Conservation (phyloP, 306 rosid genomes). For the Cajanus cajan region DNA sequence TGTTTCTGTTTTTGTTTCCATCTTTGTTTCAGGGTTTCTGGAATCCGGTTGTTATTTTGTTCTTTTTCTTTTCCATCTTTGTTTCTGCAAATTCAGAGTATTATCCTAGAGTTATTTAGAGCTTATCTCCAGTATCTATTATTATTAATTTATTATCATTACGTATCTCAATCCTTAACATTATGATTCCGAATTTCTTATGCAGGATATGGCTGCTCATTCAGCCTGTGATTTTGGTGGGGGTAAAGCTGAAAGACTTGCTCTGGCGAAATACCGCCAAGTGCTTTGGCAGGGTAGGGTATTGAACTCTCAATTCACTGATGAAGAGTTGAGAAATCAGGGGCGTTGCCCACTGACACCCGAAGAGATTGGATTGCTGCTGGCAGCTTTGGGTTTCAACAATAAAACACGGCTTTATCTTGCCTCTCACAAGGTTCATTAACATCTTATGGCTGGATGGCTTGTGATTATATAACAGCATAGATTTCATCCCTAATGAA, state of each 20-base stretch:
- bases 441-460: background rate
- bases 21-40: background rate
- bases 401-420: slow-evolving; percentile 86
- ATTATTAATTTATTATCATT: background rate
- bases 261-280: slow-evolving; percentile 91
- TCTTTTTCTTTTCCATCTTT: background rate
- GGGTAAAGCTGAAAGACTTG: slow-evolving; percentile 88
- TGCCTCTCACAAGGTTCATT: slow-evolving; percentile 94
- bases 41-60: background rate
- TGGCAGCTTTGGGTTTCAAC: slow-evolving; percentile 93
- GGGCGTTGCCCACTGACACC: slow-evolving; percentile 99
- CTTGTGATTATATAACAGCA: slow-evolving; percentile 13
- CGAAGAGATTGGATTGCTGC: slow-evolving; percentile 92
- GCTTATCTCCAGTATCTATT: background rate
- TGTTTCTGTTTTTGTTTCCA: too few species aligned
- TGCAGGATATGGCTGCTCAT: slow-evolving; percentile 99
- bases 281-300: slow-evolving; percentile 98
- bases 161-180: background rate
- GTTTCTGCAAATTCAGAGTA: background rate
- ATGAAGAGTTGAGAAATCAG: slow-evolving; percentile 88
- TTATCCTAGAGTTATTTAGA: background rate
- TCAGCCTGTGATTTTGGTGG: slow-evolving; percentile 99
- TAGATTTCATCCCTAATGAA: slow-evolving; percentile 18
- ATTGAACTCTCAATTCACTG: slow-evolving; percentile 82
- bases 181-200: slow-evolving; percentile 1